These are phyloP conservation scores for Cyberlindnera misumaiensis DNA, from an alignment of 805 yeast genomes.

Conservation along the genomic window DNA sequence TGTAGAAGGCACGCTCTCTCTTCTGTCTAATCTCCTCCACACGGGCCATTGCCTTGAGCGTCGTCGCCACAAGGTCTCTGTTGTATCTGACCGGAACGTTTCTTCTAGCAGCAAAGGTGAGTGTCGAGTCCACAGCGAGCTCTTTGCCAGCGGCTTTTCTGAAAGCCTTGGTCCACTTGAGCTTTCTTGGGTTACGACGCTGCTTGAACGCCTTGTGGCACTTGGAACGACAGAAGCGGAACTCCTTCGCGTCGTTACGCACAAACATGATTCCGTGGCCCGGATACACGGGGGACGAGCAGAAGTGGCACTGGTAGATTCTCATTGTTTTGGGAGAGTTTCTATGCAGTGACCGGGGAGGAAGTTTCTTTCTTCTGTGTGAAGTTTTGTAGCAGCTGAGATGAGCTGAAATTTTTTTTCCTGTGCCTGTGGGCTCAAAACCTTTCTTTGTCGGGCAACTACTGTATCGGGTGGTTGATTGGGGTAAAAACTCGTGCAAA, in stretches of 20 bases:
- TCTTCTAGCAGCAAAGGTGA: conserved; percentile 95
- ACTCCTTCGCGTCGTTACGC: conserved; percentile 96
- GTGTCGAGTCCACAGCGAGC: conserved; percentile 92
- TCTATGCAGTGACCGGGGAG: not conserved
- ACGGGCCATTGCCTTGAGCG: conserved; percentile 91
- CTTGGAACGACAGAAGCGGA: conserved; percentile 94
- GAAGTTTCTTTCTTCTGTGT: not conserved
- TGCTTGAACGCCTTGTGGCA: conserved; percentile 97
- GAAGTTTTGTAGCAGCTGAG: not conserved
- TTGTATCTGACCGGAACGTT: conserved; percentile 97
- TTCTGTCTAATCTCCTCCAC: conserved; percentile 92
- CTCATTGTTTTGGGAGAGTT: conserved; percentile 47
- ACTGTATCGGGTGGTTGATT: not conserved
- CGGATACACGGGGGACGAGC: conserved; percentile 94
- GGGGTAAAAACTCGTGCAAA: not conserved
- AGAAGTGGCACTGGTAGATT: conserved; percentile 88
- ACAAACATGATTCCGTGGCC: conserved; percentile 97
- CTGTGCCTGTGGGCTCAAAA: not conserved
- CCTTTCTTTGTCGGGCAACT: not conserved
- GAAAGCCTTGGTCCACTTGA: conserved; percentile 98
- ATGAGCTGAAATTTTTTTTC: conserved; percentile 7
- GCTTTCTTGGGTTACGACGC: conserved; percentile 97
- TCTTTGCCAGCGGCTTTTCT: conserved; percentile 99
- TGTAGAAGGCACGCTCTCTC: conserved; percentile 97
- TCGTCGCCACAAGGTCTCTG: conserved; percentile 91